Evolutionary conservation across 768 basidiomycete genomes (phyloP), one percentile per base, ranked within the genome.

Genomic region (Hortiboletus flavorubellus): DNA sequence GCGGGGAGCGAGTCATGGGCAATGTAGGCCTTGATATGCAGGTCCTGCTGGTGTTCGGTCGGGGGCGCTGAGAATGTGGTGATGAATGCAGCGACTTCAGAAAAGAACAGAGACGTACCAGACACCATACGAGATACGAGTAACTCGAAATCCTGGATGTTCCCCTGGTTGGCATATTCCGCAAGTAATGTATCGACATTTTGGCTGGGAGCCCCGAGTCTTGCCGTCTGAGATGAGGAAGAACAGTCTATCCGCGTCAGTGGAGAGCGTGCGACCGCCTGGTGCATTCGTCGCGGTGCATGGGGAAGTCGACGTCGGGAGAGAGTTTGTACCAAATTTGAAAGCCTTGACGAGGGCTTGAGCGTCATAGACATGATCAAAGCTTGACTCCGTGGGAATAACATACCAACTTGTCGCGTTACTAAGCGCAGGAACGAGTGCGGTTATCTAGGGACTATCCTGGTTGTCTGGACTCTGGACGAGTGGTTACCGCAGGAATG

Each of bases 21-120:
- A 34, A 93, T 70, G 64, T 89, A 80, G 0, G 84, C 77, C 66
- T 84, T 85, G 56, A 95, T 72, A 58, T 93, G 86, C 15, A 91
- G 76, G 62, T 92, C 83, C 2, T 84, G 82, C 59, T 89, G 87
- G 16, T 57, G 66, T 37, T 80, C 80, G 0, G 79, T 83, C 30
- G 80, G 83, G 39, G 59, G 56, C 18, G 16, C 72, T 70, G 21
- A 53, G 35, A 59, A 74, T 23, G 18, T 9, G 15, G 52, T n/a
- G 16, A 33, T 59, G 16, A 56, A 51, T 39, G 41, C 43, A 35
- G 4, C 16, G 31, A 14, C 21, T 33, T 2, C 14, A 40, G 16
- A 29, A 38, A 41, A 37, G 21, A 16, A 42, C 31, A 11, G 21
- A 46, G 18, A 67, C 73, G 16, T 58, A 85, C 85, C 77, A 51